Evolutionary conservation across 768 basidiomycete genomes (phyloP).

Genomic region (Polyporus arcularius): DNA sequence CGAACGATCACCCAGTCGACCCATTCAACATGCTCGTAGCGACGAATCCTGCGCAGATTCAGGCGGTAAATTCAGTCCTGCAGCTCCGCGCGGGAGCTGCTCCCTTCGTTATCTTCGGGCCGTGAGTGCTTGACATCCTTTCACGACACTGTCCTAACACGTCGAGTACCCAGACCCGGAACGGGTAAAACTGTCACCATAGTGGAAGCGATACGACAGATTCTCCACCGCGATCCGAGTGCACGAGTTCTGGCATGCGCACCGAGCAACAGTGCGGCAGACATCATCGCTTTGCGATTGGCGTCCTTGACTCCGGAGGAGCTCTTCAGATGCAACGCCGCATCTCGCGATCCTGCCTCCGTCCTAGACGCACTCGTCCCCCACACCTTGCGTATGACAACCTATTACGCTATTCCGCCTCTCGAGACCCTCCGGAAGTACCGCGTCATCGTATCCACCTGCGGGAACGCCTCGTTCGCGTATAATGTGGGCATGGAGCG

Average conservation of each 20-base stretch:
- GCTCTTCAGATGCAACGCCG: conserved; percentile 60
- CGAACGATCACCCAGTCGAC: conserved; percentile 24
- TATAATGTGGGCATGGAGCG: conserved; percentile 56
- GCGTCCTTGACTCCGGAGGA: conserved; percentile 33
- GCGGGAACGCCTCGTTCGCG: conserved; percentile 59
- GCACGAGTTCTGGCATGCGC: conserved; percentile 62
- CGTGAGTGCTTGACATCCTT: conserved; percentile 42
- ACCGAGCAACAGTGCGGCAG: conserved; percentile 68
- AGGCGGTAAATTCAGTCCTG: conserved; percentile 51
- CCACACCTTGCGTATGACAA: conserved; percentile 43
- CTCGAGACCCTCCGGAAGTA: conserved; percentile 42
- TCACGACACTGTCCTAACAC: too few species aligned
- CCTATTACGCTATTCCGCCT: conserved; percentile 42
- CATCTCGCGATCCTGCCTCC: conserved; percentile 42
- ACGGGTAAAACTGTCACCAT: conserved; percentile 71
- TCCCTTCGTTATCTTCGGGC: conserved; percentile 64
- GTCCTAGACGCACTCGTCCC: conserved; percentile 40
- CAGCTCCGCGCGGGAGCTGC: conserved; percentile 45
- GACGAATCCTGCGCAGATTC: conserved; percentile 49
- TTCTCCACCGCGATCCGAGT: conserved; percentile 42
- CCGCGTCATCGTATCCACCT: conserved; percentile 61
- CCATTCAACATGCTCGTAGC: conserved; percentile 34
- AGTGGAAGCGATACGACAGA: conserved; percentile 61
- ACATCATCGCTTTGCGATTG: conserved; percentile 51
- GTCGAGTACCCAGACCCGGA: conserved; percentile 33